Evolutionary conservation across 495 filamentous ascomycete genomes (phyloP).

Genomic region (Neohortaea acidophila): DNA sequence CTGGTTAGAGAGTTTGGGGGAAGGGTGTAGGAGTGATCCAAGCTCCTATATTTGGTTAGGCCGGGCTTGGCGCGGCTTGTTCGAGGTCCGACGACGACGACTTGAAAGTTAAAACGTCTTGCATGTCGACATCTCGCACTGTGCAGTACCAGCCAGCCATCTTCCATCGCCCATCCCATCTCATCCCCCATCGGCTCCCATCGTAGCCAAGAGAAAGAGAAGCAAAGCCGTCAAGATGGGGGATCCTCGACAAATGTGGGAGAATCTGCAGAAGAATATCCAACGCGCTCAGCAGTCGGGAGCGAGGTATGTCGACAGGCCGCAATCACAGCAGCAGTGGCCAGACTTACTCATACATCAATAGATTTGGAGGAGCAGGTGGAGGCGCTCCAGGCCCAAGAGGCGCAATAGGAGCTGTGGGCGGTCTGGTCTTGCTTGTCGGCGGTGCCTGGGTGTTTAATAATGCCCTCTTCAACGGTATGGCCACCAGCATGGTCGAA

Average conservation of each 20-base stretch:
- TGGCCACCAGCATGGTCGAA: background rate
- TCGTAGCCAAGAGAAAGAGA: no score
- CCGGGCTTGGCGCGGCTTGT: no score
- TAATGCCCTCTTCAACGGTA: conserved; percentile 89
- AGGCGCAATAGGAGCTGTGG: conserved; percentile 20
- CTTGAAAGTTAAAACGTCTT: no score
- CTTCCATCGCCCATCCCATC: no score
- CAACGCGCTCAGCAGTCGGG: conserved; percentile 35
- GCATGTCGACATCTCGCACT: no score
- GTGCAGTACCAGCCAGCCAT: no score
- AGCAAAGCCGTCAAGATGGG: conserved; percentile 34
- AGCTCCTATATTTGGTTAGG: no score
- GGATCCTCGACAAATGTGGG: conserved; percentile 50
- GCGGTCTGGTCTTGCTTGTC: conserved; percentile 43
- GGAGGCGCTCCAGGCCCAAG: conserved; percentile 29
- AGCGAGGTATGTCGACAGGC: conserved; percentile 16
- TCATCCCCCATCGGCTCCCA: no score
- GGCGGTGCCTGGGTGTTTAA: conserved; percentile 51
- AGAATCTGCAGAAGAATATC: conserved; percentile 46
- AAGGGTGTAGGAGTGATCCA: no score
- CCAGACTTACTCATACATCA: conserved; percentile 26
- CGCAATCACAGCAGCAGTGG: background rate
- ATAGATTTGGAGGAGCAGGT: conserved; percentile 34
- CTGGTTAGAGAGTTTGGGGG: no score
- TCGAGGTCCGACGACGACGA: no score